Base-by-base conservation (phyloP, 208 protist genomes). In the Angomonas desouzai region DNA sequence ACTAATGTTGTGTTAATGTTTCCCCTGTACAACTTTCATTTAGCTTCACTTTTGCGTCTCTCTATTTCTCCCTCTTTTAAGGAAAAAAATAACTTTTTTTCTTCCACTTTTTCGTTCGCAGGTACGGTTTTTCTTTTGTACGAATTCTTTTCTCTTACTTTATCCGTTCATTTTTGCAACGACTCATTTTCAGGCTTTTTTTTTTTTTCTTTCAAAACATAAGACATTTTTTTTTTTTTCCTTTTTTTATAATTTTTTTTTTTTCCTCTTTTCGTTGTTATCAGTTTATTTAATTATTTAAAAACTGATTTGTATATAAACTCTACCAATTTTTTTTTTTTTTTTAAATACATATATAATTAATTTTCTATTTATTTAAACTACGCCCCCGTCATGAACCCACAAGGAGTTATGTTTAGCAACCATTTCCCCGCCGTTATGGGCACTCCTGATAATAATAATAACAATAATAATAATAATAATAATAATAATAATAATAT, bases 291-390 rank as follows among this genome's bases (percentile, higher is more conserved):
- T 43, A 3, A 11, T 3, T 38, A 23, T 43, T 45, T 53, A 20
- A 2, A 48, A 30, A n/a, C n/a, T n/a, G n/a, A n/a, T n/a, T n/a
- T n/a, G n/a, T n/a, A n/a, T n/a, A n/a, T n/a, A n/a, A n/a, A n/a
- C n/a, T n/a, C n/a, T n/a, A n/a, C n/a, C n/a, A n/a, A n/a, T 62
- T 62, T 62, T 57, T 43, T 62, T 40, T 62, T 55, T 57, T 64
- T 28, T 22, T 7, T 43, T 7, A n/a, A 51, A 68, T 60, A 34
- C 27, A 45, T 28, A 22, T 10, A 20, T 45, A 25, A 23, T 34
- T 9, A 48, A 65, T 64, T 70, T 30, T 55, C 3, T 36, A 23
- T 28, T 55, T 3, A 27, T 55, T 47, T 11, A 53, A 51, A 61
- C 60, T 18, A n/a, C n/a, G n/a, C n/a, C n/a, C n/a, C n/a, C n/a